Evolutionary conservation across 2,329 filamentous ascomycete species (phyloP).

Genomic region (Sarocladiaceae sp.): DNA sequence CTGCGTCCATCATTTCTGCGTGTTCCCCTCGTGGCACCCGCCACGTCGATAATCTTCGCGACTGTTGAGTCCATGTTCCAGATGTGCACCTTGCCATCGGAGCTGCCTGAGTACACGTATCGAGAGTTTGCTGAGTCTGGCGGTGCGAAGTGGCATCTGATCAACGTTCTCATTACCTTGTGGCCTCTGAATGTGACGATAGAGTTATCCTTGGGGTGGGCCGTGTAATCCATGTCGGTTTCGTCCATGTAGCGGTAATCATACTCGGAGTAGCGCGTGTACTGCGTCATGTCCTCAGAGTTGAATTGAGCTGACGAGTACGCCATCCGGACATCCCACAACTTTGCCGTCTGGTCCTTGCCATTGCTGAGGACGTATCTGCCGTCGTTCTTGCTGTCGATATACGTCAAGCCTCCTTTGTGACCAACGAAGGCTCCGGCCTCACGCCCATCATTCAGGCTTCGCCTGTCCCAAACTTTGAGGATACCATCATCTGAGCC

Average conservation of each 20-base stretch:
- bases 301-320: conserved; percentile 63
- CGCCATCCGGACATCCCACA: conserved; percentile 92
- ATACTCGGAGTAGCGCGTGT: conserved; percentile 52
- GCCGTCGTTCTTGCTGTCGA: conserved; percentile 64
- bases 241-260: conserved; percentile 71
- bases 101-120: conserved; percentile 89
- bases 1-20: conserved; percentile 50
- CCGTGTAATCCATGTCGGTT: conserved; percentile 52
- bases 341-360: conserved; percentile 95
- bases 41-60: conserved; percentile 72
- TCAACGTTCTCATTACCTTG: conserved; percentile 79
- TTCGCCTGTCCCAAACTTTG: conserved; percentile 93
- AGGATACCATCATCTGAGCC: conserved; percentile 91
- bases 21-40: conserved; percentile 58
- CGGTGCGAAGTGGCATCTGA: conserved; percentile 92
- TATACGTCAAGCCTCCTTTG: conserved; percentile 60
- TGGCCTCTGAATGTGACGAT: conserved; percentile 92
- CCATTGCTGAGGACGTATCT: conserved; percentile 87
- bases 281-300: conserved; percentile 46
- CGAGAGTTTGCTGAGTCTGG: conserved; percentile 77
- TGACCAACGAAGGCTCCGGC: conserved; percentile 62
- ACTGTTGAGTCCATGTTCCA: conserved; percentile 91
- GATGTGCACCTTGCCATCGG: conserved; percentile 83
- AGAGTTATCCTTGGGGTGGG: conserved; percentile 76
- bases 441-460: conserved; percentile 75